Base-by-base conservation (phyloP, 306 rosid species). In the Luffa aegyptiaca region DNA sequence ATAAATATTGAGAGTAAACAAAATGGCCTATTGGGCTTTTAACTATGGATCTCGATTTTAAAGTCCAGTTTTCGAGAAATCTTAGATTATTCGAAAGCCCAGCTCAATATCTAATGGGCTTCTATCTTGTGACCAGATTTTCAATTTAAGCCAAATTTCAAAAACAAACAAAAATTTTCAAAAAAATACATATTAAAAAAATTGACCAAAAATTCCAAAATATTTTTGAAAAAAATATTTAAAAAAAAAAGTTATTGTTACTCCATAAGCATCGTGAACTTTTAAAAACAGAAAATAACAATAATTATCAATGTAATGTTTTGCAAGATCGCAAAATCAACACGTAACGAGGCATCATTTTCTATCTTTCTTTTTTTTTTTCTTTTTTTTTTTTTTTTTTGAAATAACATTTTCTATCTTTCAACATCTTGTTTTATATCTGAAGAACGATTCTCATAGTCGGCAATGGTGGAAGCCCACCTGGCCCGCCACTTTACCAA, bases 1-100 rank as follows among this genome's bases (percentile, higher is more conserved):
- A 95, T 93, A 61, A 91, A 93, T 87, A 87, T 95, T 20, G 99
- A 26, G 31, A 26, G 31, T 26, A 26, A 26, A 26, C 31, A 26
- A 26, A 26, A 26, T 26, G 31, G 31, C 31, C 0, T 39, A 39
- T 42, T 10, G 14, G 52, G 52, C 14, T 46, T 46, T 46, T 9
- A 46, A 46, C 52, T 10, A 11, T 2, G 52, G 14, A 46, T 9
- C 12, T 46, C 3, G 3, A 46, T 14, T 11, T 10, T 46, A 52
- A 63, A 35, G 44, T 44, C 70, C 70, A 63, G 10, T 33, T 35
- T 4, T 62, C 2, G 39, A 59, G 66, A 59, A 26, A 26, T 35
- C 0, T 2, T 2, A 62, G 10, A 62, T 35, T 37, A 11, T 10
- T 0, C 3, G 36, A 10, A 59, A 61, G 66, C 66, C 66, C 66